A percentile compares a stretch with the other conserved stretches of the same genome.
Conservation (phyloP, 495 filamentous ascomycete genomes). For the Hypomontagnella monticulosa region DNA sequence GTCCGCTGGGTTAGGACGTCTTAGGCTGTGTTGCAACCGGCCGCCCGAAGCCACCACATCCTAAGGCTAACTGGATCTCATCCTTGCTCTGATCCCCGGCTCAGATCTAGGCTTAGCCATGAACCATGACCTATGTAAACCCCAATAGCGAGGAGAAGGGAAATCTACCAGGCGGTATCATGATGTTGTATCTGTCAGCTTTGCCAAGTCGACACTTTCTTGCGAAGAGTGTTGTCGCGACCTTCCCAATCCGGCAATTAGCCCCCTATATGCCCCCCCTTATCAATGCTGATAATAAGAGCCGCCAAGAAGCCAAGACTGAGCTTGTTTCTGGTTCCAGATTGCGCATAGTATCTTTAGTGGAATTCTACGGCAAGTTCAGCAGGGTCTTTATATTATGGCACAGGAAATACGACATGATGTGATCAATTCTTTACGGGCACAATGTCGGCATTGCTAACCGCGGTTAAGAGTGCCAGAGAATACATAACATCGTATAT, state of each 20-base stretch:
- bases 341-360: conserved; percentile 32
- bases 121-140: conserved; percentile 18
- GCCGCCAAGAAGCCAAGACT: conserved; percentile 41
- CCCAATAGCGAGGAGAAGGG: conserved; percentile 35
- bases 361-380: conserved; percentile 28
- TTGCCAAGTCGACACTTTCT: conserved; percentile 32
- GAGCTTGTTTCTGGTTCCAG: conserved; percentile 42
- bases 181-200: conserved; percentile 34
- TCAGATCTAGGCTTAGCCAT: conserved; percentile 35
- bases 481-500: neutral
- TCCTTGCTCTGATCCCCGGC: conserved; percentile 30
- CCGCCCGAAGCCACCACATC: conserved; percentile 30
- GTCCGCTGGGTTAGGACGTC: conserved; percentile 4
- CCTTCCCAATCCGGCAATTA: conserved; percentile 38
- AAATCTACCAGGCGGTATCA: conserved; percentile 38
- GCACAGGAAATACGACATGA: conserved; percentile 38
- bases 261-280: conserved; percentile 25
- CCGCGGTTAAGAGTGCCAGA: conserved; percentile 9
- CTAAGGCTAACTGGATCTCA: conserved; percentile 26
- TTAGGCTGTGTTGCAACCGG: conserved; percentile 43
- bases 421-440: conserved; percentile 18
- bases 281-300: conserved; percentile 35
- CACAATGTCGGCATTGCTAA: conserved; percentile 34
- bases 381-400: conserved; percentile 39
- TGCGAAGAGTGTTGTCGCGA: conserved; percentile 36